These are phyloP conservation scores for Colletotrichum godetiae DNA, from an alignment of 2,329 filamentous ascomycete genomes.

Conservation along the genomic window DNA sequence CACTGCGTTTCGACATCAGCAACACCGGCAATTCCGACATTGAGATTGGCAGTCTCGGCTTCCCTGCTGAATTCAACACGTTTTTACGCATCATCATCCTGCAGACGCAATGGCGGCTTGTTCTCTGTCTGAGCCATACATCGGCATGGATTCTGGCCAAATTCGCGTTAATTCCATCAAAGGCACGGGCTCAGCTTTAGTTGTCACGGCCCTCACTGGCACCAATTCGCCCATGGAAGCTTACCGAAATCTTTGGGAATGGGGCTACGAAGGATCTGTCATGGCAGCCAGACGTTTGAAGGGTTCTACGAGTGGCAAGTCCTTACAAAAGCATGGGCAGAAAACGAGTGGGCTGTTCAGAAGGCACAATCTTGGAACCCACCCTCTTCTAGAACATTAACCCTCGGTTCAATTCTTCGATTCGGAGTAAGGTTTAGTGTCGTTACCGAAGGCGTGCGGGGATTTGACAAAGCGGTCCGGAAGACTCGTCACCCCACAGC, in stretches of 20 bases:
- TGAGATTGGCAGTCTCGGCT: slow-evolving; percentile 67
- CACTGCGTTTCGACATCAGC: slow-evolving; percentile 61
- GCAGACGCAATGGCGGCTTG: slow-evolving; percentile 62
- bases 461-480: slow-evolving; percentile 58
- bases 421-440: slow-evolving; percentile 65
- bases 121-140: slow-evolving; percentile 67
- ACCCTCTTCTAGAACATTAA: slow-evolving; percentile 57
- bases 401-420: slow-evolving; percentile 55
- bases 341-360: slow-evolving; percentile 62
- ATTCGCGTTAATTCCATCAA: slow-evolving; percentile 61
- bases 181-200: slow-evolving; percentile 63
- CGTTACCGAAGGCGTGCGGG: slow-evolving; percentile 53
- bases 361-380: slow-evolving; percentile 61
- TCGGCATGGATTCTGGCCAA: slow-evolving; percentile 68
- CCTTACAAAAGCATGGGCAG: slow-evolving; percentile 63
- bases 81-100: slow-evolving; percentile 64
- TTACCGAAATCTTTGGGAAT: slow-evolving; percentile 64
- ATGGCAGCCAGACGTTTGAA: slow-evolving; percentile 67
- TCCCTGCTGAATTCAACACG: slow-evolving; percentile 72
- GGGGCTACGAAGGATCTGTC: slow-evolving; percentile 51
- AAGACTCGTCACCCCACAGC: slow-evolving; percentile 58
- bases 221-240: slow-evolving; percentile 57
- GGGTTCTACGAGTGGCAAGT: slow-evolving; percentile 71
- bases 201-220: slow-evolving; percentile 62
- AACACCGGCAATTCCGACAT: slow-evolving; percentile 54